A percentile compares a stretch with the other conserved stretches of the same genome.
These are phyloP conservation scores for Ophiostoma ulmi DNA, from an alignment of 2,329 filamentous ascomycete genomes.

Conservation along the genomic window DNA sequence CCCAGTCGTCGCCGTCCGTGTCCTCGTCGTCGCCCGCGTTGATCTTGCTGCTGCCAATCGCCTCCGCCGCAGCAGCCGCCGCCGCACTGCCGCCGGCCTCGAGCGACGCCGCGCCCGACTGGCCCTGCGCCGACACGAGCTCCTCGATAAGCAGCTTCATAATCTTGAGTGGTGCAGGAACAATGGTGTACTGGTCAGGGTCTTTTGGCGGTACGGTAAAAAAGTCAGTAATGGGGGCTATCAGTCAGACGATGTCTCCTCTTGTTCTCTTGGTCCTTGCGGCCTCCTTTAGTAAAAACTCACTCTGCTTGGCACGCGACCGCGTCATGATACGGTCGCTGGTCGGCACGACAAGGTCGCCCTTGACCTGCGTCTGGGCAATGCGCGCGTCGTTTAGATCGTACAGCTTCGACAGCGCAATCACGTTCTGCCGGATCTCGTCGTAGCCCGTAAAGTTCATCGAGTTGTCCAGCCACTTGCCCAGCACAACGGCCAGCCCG, in stretches of 20 bases:
- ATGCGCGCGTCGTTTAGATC: conserved; percentile 78
- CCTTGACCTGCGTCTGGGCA: conserved; percentile 76
- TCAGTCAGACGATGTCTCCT: conserved; percentile 13
- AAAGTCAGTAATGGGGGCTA: conserved; percentile 26
- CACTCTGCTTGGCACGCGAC: conserved; percentile 79
- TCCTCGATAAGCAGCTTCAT: conserved; percentile 94
- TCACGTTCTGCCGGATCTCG: conserved; percentile 93
- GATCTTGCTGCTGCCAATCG: conserved; percentile 28
- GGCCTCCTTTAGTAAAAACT: conserved; percentile 28
- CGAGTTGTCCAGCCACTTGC: conserved; percentile 96
- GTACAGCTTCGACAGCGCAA: conserved; percentile 88
- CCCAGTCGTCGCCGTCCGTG: conserved; percentile 72
- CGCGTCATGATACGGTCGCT: conserved; percentile 89
- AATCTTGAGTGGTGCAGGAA: conserved; percentile 88
- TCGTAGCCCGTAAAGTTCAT: conserved; percentile 97
- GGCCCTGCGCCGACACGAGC: conserved; percentile 71
- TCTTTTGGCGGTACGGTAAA: conserved; percentile 45
- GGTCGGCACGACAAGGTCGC: conserved; percentile 76
- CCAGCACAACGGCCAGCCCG: conserved; percentile 81
- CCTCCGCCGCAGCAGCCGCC: conserved; percentile 57
- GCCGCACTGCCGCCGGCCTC: conserved; percentile 39
- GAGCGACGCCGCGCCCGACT: conserved; percentile 36
- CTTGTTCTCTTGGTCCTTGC: not conserved
- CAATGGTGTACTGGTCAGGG: conserved; percentile 82
- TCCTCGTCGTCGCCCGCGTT: conserved; percentile 44